Conservation (phyloP, 768 basidiomycete species). For the Tylopilus intermedius region DNA sequence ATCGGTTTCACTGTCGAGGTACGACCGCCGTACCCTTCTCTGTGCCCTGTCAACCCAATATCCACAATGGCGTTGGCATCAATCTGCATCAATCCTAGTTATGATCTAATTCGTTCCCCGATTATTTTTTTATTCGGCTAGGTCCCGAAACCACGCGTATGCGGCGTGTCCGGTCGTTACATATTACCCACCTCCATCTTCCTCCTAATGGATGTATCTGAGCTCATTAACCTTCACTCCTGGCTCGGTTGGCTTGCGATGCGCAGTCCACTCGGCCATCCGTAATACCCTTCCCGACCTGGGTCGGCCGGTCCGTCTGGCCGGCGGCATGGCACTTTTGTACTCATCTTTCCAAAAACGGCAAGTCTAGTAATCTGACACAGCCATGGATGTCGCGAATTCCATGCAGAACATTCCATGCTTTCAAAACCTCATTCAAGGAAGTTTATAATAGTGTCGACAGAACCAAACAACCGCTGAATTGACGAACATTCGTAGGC, state of each 20-base stretch:
- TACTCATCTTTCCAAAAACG: conserved; percentile 6
- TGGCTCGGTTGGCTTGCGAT: background rate
- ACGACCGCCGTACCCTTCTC: background rate
- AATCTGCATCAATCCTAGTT: background rate
- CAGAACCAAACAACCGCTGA: conserved; percentile 19
- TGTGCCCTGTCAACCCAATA: background rate
- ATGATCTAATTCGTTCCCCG: conserved; percentile 3
- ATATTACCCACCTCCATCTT: background rate
- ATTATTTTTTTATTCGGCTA: background rate
- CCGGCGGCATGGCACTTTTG: background rate
- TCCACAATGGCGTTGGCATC: background rate
- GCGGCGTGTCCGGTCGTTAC: conserved; percentile 9
- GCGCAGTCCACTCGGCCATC: background rate
- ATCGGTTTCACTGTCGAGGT: background rate
- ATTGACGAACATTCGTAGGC: background rate
- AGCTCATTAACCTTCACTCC: background rate
- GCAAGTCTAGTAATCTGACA: conserved; percentile 17
- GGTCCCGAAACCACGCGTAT: conserved; percentile 12
- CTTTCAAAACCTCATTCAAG: background rate
- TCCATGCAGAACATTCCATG: conserved; percentile 26
- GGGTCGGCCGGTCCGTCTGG: background rate
- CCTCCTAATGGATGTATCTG: background rate
- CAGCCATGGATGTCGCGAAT: conserved; percentile 10
- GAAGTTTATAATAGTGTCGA: conserved; percentile 18
- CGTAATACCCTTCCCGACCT: background rate